Percentiles rank a stretch among this genome's conserved stretches.
These are phyloP conservation scores for Serendipita sp. DNA, from an alignment of 768 basidiomycete species.

Conservation along the genomic window DNA sequence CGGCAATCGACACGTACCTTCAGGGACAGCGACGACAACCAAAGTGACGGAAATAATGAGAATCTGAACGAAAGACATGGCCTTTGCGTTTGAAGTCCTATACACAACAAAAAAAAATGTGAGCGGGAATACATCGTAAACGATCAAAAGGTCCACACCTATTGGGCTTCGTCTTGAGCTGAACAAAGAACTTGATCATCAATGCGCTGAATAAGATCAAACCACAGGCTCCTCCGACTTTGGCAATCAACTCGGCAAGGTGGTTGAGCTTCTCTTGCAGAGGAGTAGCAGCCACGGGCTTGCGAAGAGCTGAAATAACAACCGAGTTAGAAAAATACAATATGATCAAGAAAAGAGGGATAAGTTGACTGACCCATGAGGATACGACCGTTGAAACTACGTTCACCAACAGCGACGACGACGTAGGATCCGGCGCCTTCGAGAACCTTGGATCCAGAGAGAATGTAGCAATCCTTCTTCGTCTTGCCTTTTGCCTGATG, in stretches of 20 bases:
- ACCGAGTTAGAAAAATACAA: not conserved
- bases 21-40: constrained; percentile 78
- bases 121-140: too few relatives aligned
- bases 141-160: constrained; percentile 24
- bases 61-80: constrained; percentile 80
- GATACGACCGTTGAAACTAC: constrained; percentile 89
- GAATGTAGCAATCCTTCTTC: constrained; percentile 74
- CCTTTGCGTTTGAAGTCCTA: constrained; percentile 64
- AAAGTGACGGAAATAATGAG: constrained; percentile 89
- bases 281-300: constrained; percentile 78
- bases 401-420: constrained; percentile 78
- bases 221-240: constrained; percentile 70
- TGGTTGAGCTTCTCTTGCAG: constrained; percentile 84
- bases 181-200: constrained; percentile 90
- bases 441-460: constrained; percentile 78
- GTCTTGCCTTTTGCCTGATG: constrained; percentile 18
- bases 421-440: constrained; percentile 92
- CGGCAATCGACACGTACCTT: constrained; percentile 30
- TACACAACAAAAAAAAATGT: not conserved
- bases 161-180: constrained; percentile 48
- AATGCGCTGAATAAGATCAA: constrained; percentile 63
- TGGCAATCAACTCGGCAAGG: constrained; percentile 92
- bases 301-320: constrained; percentile 49
- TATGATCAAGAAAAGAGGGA: not conserved
- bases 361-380: constrained; percentile 67